Base-by-base conservation (phyloP, 495 filamentous ascomycete genomes). In the Symbiotaphrina buchneri region DNA sequence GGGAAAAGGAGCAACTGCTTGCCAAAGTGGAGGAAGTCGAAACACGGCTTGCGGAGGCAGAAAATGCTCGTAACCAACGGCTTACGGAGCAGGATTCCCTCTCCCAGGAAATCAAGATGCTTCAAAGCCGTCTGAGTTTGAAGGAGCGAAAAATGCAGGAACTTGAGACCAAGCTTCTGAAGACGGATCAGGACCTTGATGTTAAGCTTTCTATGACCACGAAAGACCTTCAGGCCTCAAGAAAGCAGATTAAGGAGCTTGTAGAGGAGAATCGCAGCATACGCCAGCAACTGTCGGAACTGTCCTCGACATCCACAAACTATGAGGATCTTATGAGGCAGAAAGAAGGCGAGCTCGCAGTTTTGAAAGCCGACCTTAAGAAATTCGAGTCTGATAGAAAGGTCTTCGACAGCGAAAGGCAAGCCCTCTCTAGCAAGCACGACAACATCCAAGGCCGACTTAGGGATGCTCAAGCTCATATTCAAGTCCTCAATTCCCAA, bases 131-230 rank as follows among this genome's bases (percentile, higher is more conserved):
- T 40, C 55, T 95, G 11, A 68, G 65, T 29, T 49, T 95, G 34
- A 93, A 92, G 48, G 82, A 92, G 23, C 72, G 84, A 16, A 97
- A 95, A 40, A 51, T 82, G 4, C 72, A 80, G 27, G 90, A 95
- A 32, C 55, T 94, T 7, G 85, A 95, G 45, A 59, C 61, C 22
- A 92, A 81, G 44, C 48, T 94, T 10, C 51, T 91, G 22, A 78
- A 83, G 45, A 68, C 66, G 0, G 87, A 95, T 36, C 79, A 92
- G 39, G 85, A 93, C 39, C 56, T 85, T 7, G 87, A 95, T 35
- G 52, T 91, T 40, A 94, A 93, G 43, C 57, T 93, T 30, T 62
- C 74, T 13, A 65, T 65, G n/a, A 61, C 80, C 4, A 70, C 65
- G n/a, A 91, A 82, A 41, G 81, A 92, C 21, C 53, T 91, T 0